Evolutionary conservation across 139 green algal species (phyloP).

Genomic region (Tetradesmus obliquus): DNA sequence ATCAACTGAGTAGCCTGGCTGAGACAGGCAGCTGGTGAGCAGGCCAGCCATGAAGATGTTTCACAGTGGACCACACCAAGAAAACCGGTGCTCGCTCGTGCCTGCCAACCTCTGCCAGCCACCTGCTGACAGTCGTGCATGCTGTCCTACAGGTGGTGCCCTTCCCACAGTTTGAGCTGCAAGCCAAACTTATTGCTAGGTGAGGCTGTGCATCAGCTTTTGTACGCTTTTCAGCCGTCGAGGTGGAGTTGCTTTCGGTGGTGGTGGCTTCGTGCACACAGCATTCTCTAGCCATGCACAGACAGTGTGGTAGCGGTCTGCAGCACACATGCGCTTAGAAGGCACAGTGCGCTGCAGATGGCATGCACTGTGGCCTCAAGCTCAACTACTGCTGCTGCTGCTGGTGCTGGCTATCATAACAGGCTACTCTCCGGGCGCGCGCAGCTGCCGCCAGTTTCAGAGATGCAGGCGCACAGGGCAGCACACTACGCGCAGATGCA

Average conservation of each 20-base stretch:
- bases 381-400: neutral
- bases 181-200: slow-evolving; percentile 51
- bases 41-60: too few species aligned
- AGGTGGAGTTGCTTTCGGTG: neutral
- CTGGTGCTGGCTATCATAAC: neutral
- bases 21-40: too few species aligned
- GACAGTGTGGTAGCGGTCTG: neutral
- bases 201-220: neutral
- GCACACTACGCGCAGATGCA: neutral
- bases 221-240: neutral
- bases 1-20: too few species aligned
- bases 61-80: too few species aligned
- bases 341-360: neutral
- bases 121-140: neutral
- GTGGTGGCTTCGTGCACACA: neutral
- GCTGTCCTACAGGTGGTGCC: slow-evolving; percentile 63
- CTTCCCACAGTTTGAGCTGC: slow-evolving; percentile 74
- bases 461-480: neutral
- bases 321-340: neutral
- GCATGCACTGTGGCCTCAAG: neutral
- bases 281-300: neutral
- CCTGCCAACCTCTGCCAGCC: too few species aligned
- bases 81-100: too few species aligned
- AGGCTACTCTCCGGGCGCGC: slow-evolving; percentile 25
- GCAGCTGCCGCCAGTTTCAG: neutral